Conservation (phyloP, 1,284 basidiomycete species). For the Irpex rosettiformis region DNA sequence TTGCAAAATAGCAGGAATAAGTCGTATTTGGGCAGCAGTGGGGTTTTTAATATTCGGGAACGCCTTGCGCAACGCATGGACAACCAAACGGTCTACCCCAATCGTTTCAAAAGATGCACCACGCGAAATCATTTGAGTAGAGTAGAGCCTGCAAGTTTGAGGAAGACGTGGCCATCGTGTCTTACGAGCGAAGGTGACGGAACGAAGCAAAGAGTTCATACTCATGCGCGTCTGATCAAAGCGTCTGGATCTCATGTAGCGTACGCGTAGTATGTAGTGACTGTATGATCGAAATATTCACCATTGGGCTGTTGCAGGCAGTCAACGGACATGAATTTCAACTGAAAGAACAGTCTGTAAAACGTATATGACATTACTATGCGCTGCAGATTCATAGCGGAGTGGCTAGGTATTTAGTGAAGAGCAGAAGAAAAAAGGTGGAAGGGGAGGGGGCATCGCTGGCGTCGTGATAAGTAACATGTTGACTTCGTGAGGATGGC, state of each 20-base stretch:
- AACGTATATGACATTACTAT: neutral
- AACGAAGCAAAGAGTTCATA: constrained; percentile 7
- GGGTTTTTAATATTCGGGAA: constrained; percentile 61
- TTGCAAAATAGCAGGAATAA: constrained; percentile 58
- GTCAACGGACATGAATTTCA: too few relatives aligned
- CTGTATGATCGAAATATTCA: too few relatives aligned
- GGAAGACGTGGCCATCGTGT: neutral
- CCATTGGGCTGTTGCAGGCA: too few relatives aligned
- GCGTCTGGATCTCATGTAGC: neutral
- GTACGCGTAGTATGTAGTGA: too few relatives aligned
- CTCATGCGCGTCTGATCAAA: neutral
- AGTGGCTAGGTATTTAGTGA: neutral
- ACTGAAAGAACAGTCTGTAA: neutral
- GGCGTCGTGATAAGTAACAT: constrained; percentile 1
- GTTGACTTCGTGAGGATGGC: constrained; percentile 22
- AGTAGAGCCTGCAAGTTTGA: neutral
- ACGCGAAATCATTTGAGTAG: neutral
- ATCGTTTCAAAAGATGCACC: constrained; percentile 31
- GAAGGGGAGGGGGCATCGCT: neutral
- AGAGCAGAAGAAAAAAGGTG: constrained; percentile 11
- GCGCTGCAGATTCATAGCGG: neutral
- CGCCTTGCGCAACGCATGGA: constrained; percentile 45
- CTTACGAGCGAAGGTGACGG: constrained; percentile 3
- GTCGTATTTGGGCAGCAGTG: constrained; percentile 53
- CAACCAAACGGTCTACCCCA: constrained; percentile 47